A percentile compares a stretch with the other conserved stretches of the same genome.
phyloP scores from a whole-genome alignment of 2,329 filamentous ascomycete species.

The Penicillium sumatraense region DNA sequence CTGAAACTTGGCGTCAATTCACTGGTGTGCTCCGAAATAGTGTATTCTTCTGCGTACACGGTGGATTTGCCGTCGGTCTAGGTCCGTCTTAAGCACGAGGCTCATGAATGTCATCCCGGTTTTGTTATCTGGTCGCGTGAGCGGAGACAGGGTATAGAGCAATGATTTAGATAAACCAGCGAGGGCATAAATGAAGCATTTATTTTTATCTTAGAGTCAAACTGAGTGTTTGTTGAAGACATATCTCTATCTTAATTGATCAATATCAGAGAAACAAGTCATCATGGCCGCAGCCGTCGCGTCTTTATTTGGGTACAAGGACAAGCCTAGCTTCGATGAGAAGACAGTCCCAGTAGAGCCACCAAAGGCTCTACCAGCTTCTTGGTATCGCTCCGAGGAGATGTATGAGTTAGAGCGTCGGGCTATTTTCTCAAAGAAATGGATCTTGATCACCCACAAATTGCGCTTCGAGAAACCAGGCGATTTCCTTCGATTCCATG shows the following conservation, averaged over 20 bases:
- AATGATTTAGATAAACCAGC: background rate
- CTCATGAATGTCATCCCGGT: background rate
- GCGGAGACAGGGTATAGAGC: background rate
- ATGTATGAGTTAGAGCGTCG: conserved; percentile 22
- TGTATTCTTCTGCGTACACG: background rate
- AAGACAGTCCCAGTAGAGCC: background rate
- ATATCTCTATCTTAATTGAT: background rate
- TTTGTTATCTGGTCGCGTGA: conserved; percentile 9
- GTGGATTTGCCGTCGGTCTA: conserved; percentile 8
- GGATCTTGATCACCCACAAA: conserved; percentile 21
- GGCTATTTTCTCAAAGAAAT: conserved; percentile 24
- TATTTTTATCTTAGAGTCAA: background rate
- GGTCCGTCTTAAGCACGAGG: background rate
- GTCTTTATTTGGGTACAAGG: conserved; percentile 21
- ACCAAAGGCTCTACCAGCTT: conserved; percentile 20
- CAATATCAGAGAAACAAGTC: background rate
- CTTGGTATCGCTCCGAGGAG: conserved; percentile 20
- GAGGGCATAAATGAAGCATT: background rate
- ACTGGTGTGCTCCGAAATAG: background rate
- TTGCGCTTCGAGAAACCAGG: conserved; percentile 55
- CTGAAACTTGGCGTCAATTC: background rate
- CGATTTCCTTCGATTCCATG: conserved; percentile 60
- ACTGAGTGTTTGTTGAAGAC: background rate
- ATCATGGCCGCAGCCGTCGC: conserved; percentile 20
- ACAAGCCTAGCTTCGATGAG: conserved; percentile 1